Base-by-base conservation (phyloP, 192 early-diverging fungal species). In the Mortierella antarctica region DNA sequence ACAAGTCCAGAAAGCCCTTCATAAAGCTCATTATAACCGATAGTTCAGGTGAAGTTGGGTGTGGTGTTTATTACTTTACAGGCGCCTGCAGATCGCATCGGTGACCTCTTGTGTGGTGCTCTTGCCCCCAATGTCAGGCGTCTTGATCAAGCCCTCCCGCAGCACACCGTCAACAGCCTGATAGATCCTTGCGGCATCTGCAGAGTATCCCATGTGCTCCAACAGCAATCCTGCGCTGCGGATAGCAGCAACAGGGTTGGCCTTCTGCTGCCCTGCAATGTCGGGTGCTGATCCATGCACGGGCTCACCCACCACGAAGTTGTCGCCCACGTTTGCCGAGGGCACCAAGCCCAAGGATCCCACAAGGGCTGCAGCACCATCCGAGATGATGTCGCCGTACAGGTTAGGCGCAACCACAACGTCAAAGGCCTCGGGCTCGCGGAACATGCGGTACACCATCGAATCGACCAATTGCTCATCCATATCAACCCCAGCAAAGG, bases 381-480 rank as follows among this genome's bases (percentile, higher is more conserved):
- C 97, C 67, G 84, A 94, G 74, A 99, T 95, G 65, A 99, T 99
- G 72, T 99, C 97, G 53, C 97, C 97, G 73, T 98, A 99, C 74
- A 99, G 83, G 88, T 99, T 99, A 67, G 97, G 97, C 4, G 96
- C 96, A 41, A 99, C 97, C 4, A 92, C 93, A 8, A 99, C 97
- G 84, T 99, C 97, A 86, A 98, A 98, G 10, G 89, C 89, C 48
- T 98, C 89, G 55, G 97, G 96, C 78, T 98, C 97, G 68, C 96
- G 93, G 92, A 98, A 99, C 90, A 99, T 90, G 71, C 97, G 95
- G 83, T 98, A 95, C 73, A 99, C 97, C 97, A 99, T 99, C 21
- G 97, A 99, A 70, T 99, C 97, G 5, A 99, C 96, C 76, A 99
- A 88, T 85, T 99, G 97, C 86, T 99, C 97, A 70, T 99, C 95